Base-by-base conservation (phyloP, 2,329 filamentous ascomycete genomes). In the Bipolaris bicolor region DNA sequence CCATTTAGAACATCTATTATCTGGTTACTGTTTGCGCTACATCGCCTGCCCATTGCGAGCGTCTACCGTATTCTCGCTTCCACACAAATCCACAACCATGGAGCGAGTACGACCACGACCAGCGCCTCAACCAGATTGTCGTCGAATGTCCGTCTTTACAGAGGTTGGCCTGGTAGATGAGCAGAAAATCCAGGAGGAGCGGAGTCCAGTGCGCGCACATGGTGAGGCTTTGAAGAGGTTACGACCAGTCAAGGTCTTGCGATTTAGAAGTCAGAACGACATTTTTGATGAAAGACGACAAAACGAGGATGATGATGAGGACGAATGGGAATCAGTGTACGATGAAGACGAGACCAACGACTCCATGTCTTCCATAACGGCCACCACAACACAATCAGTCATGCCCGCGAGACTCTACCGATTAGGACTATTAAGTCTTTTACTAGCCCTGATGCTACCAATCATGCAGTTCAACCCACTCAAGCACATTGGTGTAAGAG, bases 161-260 rank as follows among this genome's bases (percentile, higher is more conserved):
- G 73, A 76, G 58, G 74, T 76, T 29, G 74, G 74, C n/a, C 46
- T 76, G 50, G 67, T 75, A 34, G 72, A 76, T 34, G 71, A 75
- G 61, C 62, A 69, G 10, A 71, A 61, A 3, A 65, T 71, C 16
- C 62, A 59, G 52, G 58, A 66, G 15, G 70, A 72, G 52, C 67
- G 73, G 20, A 73, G 64, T 37, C 71, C 72, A 6, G 59, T 71
- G n/a, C 67, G 69, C 5, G 65, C 63, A 34, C 53, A 60, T 39
- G 59, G 71, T 18, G 46, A 66, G 9, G 60, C 56, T 9, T 57
- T 69, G 49, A 66, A 49, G 50, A 64, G 52, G n/a, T n/a, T 65
- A 18, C 64, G 72, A 16, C 72, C 72, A 3, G 60, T 61, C 1
- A 69, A 68, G 58, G 64, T 58, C 18, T 65, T 76, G 33, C 66